Conservation (phyloP, 208 protist genomes). For the Lotmaria passim region DNA sequence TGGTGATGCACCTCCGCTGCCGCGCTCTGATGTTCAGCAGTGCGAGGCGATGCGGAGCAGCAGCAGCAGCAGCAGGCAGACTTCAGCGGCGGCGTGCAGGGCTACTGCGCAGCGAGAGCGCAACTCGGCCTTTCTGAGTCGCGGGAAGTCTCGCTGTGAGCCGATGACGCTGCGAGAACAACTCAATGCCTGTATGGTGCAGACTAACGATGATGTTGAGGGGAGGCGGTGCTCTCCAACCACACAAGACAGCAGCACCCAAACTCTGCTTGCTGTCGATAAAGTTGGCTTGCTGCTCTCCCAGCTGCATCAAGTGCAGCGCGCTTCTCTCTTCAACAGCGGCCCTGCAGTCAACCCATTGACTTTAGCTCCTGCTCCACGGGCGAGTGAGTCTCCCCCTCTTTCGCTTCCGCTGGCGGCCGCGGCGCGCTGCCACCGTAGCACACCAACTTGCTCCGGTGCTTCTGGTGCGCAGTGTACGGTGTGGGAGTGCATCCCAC, state of each 20-base stretch:
- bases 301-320: conserved; percentile 6
- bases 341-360: neutral
- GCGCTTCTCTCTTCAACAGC: neutral
- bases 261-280: neutral
- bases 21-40: neutral
- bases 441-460: too few relatives aligned
- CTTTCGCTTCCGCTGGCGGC: neutral
- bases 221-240: too few relatives aligned
- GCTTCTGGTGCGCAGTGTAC: conserved; percentile 22
- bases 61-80: too few relatives aligned
- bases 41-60: too few relatives aligned
- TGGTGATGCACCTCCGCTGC: neutral
- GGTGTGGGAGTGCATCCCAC: conserved; percentile 15
- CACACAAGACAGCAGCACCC: too few relatives aligned
- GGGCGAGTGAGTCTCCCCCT: neutral
- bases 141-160: too few relatives aligned
- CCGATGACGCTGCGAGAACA: conserved; percentile 9
- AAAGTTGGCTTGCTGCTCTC: neutral
- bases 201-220: too few relatives aligned
- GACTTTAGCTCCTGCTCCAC: neutral
- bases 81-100: too few relatives aligned
- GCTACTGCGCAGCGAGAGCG: too few relatives aligned
- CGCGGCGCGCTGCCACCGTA: neutral
- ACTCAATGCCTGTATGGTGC: neutral
- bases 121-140: too few relatives aligned